Percentiles rank a stretch among this genome's conserved stretches.
phyloP scores from a whole-genome alignment of 805 yeast genomes.

The Myxozyma vanderwaltii region DNA sequence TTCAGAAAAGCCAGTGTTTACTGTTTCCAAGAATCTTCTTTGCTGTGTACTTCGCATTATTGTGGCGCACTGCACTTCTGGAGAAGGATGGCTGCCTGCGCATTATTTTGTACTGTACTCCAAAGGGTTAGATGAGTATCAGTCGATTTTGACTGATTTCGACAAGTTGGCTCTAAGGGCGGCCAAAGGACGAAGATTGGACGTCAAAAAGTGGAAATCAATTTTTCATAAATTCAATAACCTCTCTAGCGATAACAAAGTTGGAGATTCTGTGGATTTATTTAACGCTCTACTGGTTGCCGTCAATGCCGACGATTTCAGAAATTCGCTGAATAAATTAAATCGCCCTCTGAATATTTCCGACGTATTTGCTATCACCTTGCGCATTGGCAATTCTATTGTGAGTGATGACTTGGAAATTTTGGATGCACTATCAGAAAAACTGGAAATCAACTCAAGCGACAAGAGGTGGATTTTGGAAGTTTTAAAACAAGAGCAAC shows the following conservation, averaged over 20 bases:
- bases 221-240: background rate
- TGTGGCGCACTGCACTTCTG: conserved; percentile 48
- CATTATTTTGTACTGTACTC: conserved; percentile 1
- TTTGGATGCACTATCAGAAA: background rate
- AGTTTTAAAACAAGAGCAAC: background rate
- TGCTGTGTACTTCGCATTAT: conserved; percentile 40
- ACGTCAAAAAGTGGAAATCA: background rate
- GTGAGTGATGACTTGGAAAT: background rate
- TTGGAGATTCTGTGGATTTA: background rate
- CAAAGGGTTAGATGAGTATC: background rate
- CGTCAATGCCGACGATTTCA: background rate
- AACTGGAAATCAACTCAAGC: background rate
- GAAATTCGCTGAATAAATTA: background rate
- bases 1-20: conserved; percentile 33
- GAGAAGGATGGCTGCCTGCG: conserved; percentile 53
- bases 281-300: background rate
- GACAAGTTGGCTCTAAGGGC: background rate
- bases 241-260: background rate
- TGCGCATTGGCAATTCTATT: background rate
- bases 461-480: background rate
- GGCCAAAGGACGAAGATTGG: background rate
- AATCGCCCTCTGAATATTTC: conserved; percentile 2
- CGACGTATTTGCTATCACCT: background rate
- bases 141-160: background rate
- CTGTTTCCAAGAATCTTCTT: conserved; percentile 55